Percentiles rank a stretch among this genome's conserved stretches.
phyloP scores from a whole-genome alignment of 2,329 filamentous ascomycete genomes.

The Ambrosiella xylebori region DNA sequence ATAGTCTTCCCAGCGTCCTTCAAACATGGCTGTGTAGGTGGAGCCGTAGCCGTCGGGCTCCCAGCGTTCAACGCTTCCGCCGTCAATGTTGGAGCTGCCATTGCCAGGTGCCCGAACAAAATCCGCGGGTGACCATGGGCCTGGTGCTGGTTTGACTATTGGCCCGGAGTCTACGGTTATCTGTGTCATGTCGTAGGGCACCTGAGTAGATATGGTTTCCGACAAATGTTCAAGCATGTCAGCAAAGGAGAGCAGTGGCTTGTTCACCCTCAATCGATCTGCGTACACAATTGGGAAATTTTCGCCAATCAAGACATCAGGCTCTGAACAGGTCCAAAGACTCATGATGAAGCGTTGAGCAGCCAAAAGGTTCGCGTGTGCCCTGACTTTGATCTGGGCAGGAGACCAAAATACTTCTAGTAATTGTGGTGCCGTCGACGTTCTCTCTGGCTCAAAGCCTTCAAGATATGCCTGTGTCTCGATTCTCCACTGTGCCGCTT shows the following conservation, averaged over 20 bases:
- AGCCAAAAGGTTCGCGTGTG: background rate
- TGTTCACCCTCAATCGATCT: conserved; percentile 21
- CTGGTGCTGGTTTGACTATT: conserved; percentile 25
- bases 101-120: conserved; percentile 28
- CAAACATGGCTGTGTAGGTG: conserved; percentile 36
- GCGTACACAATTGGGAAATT: conserved; percentile 24
- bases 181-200: background rate
- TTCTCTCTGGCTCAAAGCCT: background rate
- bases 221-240: background rate
- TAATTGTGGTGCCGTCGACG: background rate
- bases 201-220: background rate
- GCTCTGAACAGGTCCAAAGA: background rate
- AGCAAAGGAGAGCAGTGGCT: background rate
- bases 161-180: background rate
- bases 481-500: conserved; percentile 25
- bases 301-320: background rate
- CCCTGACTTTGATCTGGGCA: background rate
- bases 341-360: background rate
- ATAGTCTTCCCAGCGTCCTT: conserved; percentile 50
- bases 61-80: conserved; percentile 56
- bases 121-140: conserved; percentile 39
- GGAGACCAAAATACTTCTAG: background rate
- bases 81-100: conserved; percentile 22
- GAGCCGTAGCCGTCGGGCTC: conserved; percentile 46
- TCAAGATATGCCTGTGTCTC: conserved; percentile 19